Base-by-base conservation (phyloP, 495 filamentous ascomycete genomes). In the Lindgomyces ingoldianus region DNA sequence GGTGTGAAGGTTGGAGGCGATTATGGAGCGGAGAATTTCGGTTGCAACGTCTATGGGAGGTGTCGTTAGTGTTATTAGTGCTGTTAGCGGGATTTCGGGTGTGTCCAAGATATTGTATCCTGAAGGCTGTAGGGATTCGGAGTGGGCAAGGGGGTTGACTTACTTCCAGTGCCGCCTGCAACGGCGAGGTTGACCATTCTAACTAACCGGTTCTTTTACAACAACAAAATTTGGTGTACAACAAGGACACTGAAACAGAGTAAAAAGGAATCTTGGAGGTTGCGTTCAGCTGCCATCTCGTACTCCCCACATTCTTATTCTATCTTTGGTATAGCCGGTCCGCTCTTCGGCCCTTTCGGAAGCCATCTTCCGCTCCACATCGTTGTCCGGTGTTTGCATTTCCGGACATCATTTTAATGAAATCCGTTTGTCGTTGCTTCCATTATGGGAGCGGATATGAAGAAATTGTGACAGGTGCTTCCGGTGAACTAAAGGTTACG, bases 121-220 rank as follows among this genome's bases (percentile, higher is more conserved):
- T 25, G n/a, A 24, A 57, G 30, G 54, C 3, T 18, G 46, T 26
- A 18, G 24, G 18, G 24, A 46, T 25, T 4, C 8, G 24, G 36
- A 41, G 45, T 4, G 2, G 33, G 25, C 19, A n/a, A 24, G 27
- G 39, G 29, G 36, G 36, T 11, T n/a, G 9, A 46, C 36, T 11
- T 59, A 65, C 62, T 65, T 54, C 62, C 62, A 1, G 62, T 59
- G 12, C 62, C 62, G 26, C 62, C 62, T 1, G 62, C 62, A n/a
- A 60, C 62, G 21, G 62, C 62, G n/a, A 65, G 53, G 8, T 54
- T 59, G 46, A 59, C 55, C 62, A 65, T 65, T 25, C 27, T 49
- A 4, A 10, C 46, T 8, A 41, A 10, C n/a, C 11, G 22, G 8
- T 24, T 22, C 3, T 49, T 41, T n/a, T n/a, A n/a, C n/a, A n/a